phyloP scores from a whole-genome alignment of 345 rosid genomes.

The Hevea brasiliensis region DNA sequence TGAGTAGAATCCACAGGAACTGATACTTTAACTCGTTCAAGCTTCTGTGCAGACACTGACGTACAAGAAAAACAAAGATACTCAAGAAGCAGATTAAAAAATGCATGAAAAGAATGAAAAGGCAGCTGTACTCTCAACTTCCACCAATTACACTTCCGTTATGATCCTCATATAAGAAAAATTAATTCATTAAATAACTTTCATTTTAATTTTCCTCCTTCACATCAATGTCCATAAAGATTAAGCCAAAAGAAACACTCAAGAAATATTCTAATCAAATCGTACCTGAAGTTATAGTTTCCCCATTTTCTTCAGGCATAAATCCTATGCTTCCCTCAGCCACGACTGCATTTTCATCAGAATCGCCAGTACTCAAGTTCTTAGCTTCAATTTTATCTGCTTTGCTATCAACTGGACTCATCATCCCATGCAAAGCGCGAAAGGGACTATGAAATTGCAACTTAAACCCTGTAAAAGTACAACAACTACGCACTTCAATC shows the following conservation, averaged over 20 bases:
- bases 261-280: not conserved
- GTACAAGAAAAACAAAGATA: not conserved
- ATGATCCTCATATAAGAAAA: not conserved
- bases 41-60: not conserved
- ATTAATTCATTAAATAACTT: too few species aligned
- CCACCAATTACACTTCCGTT: not conserved
- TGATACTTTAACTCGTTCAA: constrained; percentile 33
- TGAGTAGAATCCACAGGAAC: constrained; percentile 65
- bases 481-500: constrained; percentile 5
- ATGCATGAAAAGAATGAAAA: too few species aligned
- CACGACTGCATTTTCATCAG: constrained; percentile 30
- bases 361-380: constrained; percentile 15
- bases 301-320: constrained; percentile 23
- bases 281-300: constrained; percentile 37
- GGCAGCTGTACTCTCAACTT: not conserved
- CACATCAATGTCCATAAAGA: not conserved
- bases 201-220: not conserved
- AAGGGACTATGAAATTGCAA: constrained; percentile 36
- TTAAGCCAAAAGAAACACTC: not conserved
- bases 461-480: constrained; percentile 48
- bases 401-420: constrained; percentile 27
- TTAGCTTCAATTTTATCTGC: constrained; percentile 16
- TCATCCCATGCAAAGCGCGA: constrained; percentile 23
- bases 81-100: not conserved
- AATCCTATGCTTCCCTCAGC: constrained; percentile 32